Evolutionary conservation across 2,329 filamentous ascomycete species (phyloP).

Genomic region (Neocatenulostroma microsporum): DNA sequence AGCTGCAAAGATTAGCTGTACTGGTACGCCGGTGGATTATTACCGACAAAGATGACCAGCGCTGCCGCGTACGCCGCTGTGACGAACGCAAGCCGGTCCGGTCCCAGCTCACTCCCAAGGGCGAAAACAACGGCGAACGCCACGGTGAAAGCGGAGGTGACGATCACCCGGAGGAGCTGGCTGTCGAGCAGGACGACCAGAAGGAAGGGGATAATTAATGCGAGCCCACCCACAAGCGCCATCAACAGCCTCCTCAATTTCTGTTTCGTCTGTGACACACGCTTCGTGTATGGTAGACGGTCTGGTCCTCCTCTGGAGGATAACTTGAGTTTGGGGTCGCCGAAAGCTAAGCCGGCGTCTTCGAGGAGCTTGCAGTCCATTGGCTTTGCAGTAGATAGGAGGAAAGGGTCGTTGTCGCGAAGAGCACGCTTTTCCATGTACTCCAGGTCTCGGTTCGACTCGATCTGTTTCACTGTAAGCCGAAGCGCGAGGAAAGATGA

Average conservation of each 20-base stretch:
- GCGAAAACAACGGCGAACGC: conserved; percentile 9
- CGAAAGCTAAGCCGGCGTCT: conserved; percentile 13
- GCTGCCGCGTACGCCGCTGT: conserved; percentile 14
- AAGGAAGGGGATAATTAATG: conserved; percentile 11
- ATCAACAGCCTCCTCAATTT: conserved; percentile 8
- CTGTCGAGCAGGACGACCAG: conserved; percentile 10
- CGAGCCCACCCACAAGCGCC: conserved; percentile 11
- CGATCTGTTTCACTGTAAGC: too few species aligned
- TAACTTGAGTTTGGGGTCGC: conserved; percentile 8
- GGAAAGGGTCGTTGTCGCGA: conserved; percentile 14
- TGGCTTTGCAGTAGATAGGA: conserved; percentile 14
- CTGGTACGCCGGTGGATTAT: conserved; percentile 4
- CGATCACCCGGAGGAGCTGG: conserved; percentile 7
- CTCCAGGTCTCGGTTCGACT: conserved; percentile 16
- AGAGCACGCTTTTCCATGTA: conserved; percentile 12
- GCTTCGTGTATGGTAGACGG: conserved; percentile 5
- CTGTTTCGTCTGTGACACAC: conserved; percentile 2
- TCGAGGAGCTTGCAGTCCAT: conserved; percentile 17
- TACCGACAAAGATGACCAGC: conserved; percentile 14
- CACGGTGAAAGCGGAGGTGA: conserved; percentile 9
- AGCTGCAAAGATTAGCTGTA: too few species aligned
- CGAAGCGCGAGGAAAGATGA: too few species aligned
- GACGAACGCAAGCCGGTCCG: conserved; percentile 8
- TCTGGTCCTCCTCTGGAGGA: neutral
- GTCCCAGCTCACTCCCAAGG: conserved; percentile 7